Base-by-base conservation (phyloP, 768 basidiomycete genomes). In the Suillus clintonianus region DNA sequence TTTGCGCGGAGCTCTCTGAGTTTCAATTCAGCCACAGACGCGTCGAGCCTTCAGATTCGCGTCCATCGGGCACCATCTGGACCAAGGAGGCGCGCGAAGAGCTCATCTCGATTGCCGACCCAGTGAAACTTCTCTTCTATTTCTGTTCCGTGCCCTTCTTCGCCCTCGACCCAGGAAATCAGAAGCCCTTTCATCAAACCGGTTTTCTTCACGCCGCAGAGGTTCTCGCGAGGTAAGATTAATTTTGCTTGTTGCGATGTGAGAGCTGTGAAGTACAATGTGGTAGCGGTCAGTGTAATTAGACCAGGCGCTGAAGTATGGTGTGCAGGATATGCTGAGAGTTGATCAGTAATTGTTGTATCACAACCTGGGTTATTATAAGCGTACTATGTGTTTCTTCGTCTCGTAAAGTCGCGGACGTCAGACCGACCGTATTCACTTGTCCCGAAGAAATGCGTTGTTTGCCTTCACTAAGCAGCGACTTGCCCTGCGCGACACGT, bases 31-130 rank as follows among this genome's bases (percentile, higher is more conserved):
- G n/a, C 59, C 50, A 59, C 62, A 5, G 32, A 60, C 51, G 54
- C 39, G 55, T 50, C 41, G 30, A 62, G 42, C 51, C 30, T 53
- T 81, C 74, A 85, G 34, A 81, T 69, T 65, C 77, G 82, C 62
- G 82, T 71, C 86, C 87, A 88, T 36, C 78, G 78, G 51, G 74
- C 75, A 24, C 82, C 82, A 34, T 81, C 80, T 66, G 75, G 73
- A 17, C 85, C 85, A 19, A 89, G 79, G 14, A 91, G 80, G 63
- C 88, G 75, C 50, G 86, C 86, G 71, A 91, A 90, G 19, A 90
- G 71, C 54, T 90, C 89, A 72, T 90, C 87, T 6, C 89, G 83
- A 30, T 76, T 79, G 37, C 83, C 84, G 43, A 90, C 80, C 85
- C 86, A 88, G 19, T 75, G 65, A 68, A 90, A 89, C 67, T 75